Percentiles rank a stretch among this genome's conserved stretches.
phyloP scores from a whole-genome alignment of 352 stramenopile genomes.

The Phytophthora pinifolia region DNA sequence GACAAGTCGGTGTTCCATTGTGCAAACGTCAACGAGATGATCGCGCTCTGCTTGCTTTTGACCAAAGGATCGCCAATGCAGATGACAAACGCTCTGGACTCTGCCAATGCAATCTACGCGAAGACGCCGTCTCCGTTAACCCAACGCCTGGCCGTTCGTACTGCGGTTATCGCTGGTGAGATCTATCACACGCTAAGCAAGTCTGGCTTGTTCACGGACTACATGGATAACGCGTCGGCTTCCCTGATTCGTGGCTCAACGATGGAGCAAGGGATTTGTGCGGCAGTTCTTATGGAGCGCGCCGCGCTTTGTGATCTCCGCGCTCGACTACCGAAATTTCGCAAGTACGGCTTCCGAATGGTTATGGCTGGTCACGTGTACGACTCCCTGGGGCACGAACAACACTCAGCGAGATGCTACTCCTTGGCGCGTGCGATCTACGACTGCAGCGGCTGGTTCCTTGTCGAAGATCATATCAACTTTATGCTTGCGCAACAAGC shows the following conservation, averaged over 20 bases:
- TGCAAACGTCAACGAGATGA: conserved; percentile 88
- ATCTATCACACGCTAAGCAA: conserved; percentile 78
- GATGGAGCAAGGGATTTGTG: conserved; percentile 84
- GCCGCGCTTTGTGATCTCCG: conserved; percentile 80
- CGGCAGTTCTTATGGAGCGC: conserved; percentile 79
- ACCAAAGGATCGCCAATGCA: conserved; percentile 79
- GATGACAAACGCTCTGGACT: conserved; percentile 83
- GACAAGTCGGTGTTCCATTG: conserved; percentile 86
- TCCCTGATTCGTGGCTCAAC: conserved; percentile 82
- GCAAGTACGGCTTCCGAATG: conserved; percentile 90
- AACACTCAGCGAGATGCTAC: conserved; percentile 85
- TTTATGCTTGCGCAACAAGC: conserved; percentile 84
- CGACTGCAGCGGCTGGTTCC: conserved; percentile 78
- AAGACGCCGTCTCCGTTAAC: conserved; percentile 51
- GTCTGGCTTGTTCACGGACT: conserved; percentile 79
- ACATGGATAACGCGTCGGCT: conserved; percentile 85
- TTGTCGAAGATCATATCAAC: conserved; percentile 89
- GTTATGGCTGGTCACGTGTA: conserved; percentile 89
- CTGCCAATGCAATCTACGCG: conserved; percentile 62
- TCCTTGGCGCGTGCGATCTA: conserved; percentile 77
- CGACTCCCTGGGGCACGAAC: conserved; percentile 63
- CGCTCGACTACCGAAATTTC: conserved; percentile 68
- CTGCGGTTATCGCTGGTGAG: conserved; percentile 75
- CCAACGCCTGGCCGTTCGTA: conserved; percentile 59
- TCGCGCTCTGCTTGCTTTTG: conserved; percentile 79